phyloP scores from a whole-genome alignment of 2,329 filamentous ascomycete genomes.

The Chaetomium sp. region DNA sequence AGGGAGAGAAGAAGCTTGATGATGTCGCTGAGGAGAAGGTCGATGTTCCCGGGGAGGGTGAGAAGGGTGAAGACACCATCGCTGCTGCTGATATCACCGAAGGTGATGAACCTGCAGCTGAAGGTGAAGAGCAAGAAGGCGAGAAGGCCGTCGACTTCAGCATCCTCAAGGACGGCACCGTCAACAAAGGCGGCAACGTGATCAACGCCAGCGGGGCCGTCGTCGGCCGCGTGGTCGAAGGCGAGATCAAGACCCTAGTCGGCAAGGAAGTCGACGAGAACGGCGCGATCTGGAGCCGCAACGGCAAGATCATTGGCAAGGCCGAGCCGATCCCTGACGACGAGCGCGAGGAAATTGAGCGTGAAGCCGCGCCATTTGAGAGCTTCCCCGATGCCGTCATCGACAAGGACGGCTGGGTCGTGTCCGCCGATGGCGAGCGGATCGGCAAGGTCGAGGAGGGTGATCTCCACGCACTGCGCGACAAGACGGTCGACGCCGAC shows the following conservation, averaged over 20 bases:
- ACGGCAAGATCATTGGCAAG: conserved; percentile 60
- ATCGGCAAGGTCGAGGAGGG: conserved; percentile 59
- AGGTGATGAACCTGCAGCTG: conserved; percentile 15
- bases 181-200: conserved; percentile 55
- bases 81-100: background rate
- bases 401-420: conserved; percentile 47
- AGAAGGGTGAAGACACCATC: too few relatives aligned
- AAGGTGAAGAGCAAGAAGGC: conserved; percentile 14
- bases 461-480: conserved; percentile 56
- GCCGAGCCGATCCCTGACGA: conserved; percentile 56
- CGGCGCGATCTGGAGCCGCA: conserved; percentile 65
- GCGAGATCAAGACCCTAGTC: conserved; percentile 55
- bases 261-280: conserved; percentile 59
- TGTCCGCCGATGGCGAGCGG: conserved; percentile 43
- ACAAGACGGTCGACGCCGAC: conserved; percentile 60
- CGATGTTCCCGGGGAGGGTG: too few relatives aligned
- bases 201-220: conserved; percentile 47
- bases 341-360: conserved; percentile 42
- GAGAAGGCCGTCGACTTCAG: conserved; percentile 38
- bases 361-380: conserved; percentile 48
- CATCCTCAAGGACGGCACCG: conserved; percentile 45
- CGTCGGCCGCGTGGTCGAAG: conserved; percentile 57
- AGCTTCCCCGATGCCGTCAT: conserved; percentile 50
- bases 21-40: background rate
- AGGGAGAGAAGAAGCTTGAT: background rate